These are phyloP conservation scores for Dimocarpus longan DNA, from an alignment of 345 rosid genomes.

Conservation along the genomic window DNA sequence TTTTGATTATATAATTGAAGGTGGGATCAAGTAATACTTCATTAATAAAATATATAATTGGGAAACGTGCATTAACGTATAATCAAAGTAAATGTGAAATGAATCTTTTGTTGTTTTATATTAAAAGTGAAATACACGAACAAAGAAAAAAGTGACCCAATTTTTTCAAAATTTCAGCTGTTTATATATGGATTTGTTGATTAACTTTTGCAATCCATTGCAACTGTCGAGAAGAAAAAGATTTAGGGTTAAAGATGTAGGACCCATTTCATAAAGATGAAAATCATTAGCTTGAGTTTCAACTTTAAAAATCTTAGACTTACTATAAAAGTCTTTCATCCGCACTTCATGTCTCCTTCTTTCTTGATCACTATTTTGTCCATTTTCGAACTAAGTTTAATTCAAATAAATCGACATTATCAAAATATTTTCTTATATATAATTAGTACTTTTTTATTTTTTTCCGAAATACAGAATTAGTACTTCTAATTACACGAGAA, in stretches of 20 bases:
- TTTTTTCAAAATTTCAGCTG: background rate
- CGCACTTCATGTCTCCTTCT: background rate
- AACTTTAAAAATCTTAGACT: background rate
- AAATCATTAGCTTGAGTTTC: conserved; percentile 12
- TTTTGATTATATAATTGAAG: background rate
- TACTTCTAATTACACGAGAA: no score
- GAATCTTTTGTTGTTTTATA: background rate
- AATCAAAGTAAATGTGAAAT: background rate
- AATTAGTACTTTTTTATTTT: no score
- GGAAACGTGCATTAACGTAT: background rate
- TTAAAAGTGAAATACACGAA: background rate
- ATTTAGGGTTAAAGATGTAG: background rate
- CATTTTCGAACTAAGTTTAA: background rate
- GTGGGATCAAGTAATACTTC: background rate
- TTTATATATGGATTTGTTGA: background rate
- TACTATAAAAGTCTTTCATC: background rate
- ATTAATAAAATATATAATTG: background rate
- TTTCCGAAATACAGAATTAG: no score
- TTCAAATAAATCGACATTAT: background rate
- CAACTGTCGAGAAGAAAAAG: background rate
- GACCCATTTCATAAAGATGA: conserved; percentile 1
- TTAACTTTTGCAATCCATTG: background rate
- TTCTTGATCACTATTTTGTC: background rate
- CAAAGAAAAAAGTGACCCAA: conserved; percentile 3
- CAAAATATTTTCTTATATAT: background rate